Evolutionary conservation across 164 flowering plant species (phyloP).

Genomic region (Malania oleifera): DNA sequence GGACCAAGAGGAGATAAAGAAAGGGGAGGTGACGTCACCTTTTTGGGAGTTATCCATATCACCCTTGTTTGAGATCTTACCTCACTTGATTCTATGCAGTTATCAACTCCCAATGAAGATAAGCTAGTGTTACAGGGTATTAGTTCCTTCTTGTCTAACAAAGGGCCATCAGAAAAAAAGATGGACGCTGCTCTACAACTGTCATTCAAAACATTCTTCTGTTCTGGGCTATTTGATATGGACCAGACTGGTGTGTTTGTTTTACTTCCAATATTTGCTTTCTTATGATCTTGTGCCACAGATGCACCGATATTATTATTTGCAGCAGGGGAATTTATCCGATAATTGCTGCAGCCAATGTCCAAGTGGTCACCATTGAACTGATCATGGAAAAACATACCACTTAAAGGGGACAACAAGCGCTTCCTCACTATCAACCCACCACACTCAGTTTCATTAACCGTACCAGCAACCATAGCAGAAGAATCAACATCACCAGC

Average conservation of each 20-base stretch:
- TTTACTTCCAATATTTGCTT: constrained; percentile 45
- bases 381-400: constrained; percentile 32
- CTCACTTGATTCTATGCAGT: constrained; percentile 16
- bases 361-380: constrained; percentile 49
- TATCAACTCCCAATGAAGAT: constrained; percentile 24
- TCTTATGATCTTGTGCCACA: constrained; percentile 44
- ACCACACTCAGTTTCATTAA: constrained; percentile 28
- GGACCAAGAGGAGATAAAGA: constrained; percentile 89
- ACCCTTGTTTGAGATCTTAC: constrained; percentile 21
- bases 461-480: constrained; percentile 10
- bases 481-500: constrained; percentile 16
- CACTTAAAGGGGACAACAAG: constrained; percentile 62
- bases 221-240: constrained; percentile 28
- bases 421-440: constrained; percentile 59
- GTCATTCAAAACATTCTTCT: constrained; percentile 17
- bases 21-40: constrained; percentile 38
- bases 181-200: constrained; percentile 19
- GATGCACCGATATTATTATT: constrained; percentile 8
- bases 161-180: constrained; percentile 67
- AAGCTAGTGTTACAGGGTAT: constrained; percentile 15
- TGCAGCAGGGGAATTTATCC: constrained; percentile 7
- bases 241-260: constrained; percentile 24
- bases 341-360: constrained; percentile 23
- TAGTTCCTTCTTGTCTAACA: constrained; percentile 36
- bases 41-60: constrained; percentile 27